Base-by-base conservation (phyloP, 2,329 filamentous ascomycete genomes). In the Clarireedia homoeocarpa region DNA sequence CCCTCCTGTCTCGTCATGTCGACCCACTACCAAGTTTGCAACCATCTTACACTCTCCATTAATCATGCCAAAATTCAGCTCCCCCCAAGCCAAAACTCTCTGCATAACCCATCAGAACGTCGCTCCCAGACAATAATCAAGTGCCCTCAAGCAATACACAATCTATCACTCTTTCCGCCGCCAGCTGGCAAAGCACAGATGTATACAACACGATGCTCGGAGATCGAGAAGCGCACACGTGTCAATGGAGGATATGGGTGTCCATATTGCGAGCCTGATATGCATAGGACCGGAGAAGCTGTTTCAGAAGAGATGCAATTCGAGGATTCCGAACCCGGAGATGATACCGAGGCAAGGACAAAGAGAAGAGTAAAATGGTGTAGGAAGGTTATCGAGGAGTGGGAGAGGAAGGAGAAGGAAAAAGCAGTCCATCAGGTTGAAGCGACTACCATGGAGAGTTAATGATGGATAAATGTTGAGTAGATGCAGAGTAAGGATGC, bases 231-330 rank as follows among this genome's bases (percentile, higher is more conserved):
- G n/a, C 51, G 34, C 12, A 49, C 44, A 23, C n/a, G 24, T 3
- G 48, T 54, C 20, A 54, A 54, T 54, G 24, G 30, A 23, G 51
- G 30, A 14, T 54, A 54, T 23, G 44, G 44, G 15, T 54, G 51
- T n/a, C 51, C 51, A 39, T 44, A 49, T n/a, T 54, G 51, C 38
- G 51, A 54, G 17, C 51, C 44, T 4, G 34, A 54, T n/a, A 48
- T 48, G 38, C 51, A 54, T 38, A 30, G 5, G 30, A 27, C 34
- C n/a, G 48, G n/a, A 7, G 44, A 48, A 39, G 27, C 30, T 49
- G n/a, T 34, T 10, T 12, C 23, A 27, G 27, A n/a, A 12, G 12
- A 15, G 20, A 20, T 9, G 40, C n/a, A 6, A 7, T 4, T 6
- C 7, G 27, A 14, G 51, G 12, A 40, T 20, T 15, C 26, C 44